Conservation (phyloP, 2,329 filamentous ascomycete species). For the Apiospora malaysiana region DNA sequence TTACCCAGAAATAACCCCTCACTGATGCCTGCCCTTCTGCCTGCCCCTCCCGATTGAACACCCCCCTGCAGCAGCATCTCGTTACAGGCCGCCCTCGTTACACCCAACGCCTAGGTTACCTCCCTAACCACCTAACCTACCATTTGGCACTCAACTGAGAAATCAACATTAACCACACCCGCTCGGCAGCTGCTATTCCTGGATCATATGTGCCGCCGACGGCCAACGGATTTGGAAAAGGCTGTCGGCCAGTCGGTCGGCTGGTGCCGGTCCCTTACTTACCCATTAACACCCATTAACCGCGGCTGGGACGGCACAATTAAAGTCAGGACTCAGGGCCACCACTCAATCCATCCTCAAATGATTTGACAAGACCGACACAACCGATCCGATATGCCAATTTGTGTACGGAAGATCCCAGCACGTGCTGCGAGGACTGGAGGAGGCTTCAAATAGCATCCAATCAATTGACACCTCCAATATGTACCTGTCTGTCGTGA, state of each 20-base stretch:
- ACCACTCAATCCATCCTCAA: background rate
- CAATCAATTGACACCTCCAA: background rate
- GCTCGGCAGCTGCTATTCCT: background rate
- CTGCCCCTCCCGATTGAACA: conserved; percentile 19
- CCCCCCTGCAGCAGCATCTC: conserved; percentile 5
- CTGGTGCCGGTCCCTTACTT: conserved; percentile 8
- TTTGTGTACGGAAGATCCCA: background rate
- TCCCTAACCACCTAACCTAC: background rate
- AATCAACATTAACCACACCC: background rate
- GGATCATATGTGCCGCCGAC: background rate
- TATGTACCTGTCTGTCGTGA: background rate
- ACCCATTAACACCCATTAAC: conserved; percentile 12
- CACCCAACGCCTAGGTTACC: background rate
- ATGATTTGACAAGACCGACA: background rate
- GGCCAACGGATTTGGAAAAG: background rate
- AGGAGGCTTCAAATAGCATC: background rate
- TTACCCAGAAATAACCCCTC: conserved; percentile 20
- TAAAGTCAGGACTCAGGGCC: background rate
- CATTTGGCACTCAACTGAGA: background rate
- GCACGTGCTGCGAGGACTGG: background rate
- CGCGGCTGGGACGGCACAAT: conserved; percentile 9
- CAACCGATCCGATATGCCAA: background rate
- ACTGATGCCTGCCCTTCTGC: conserved; percentile 9
- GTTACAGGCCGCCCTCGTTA: background rate
- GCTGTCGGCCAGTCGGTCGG: background rate